Conservation (phyloP, 768 basidiomycete species). For the Tylopilus cervinicoccineus region DNA sequence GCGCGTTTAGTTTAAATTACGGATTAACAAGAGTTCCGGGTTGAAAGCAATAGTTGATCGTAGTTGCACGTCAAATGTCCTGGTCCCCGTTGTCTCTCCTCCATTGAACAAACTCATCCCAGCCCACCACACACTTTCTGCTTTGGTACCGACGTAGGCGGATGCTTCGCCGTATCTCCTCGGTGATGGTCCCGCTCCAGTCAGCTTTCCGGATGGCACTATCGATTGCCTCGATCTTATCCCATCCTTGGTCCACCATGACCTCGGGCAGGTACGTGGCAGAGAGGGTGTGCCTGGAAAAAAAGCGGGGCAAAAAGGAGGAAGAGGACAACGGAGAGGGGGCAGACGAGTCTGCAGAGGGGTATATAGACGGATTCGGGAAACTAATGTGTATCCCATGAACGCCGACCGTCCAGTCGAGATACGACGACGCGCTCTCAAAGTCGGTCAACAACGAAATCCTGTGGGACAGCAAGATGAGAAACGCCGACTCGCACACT, state of each 20-base stretch:
- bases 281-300: conserved; percentile 58
- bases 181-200: conserved; percentile 77
- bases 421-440: conserved; percentile 75
- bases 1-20: conserved; percentile 2
- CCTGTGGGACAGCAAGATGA: conserved; percentile 36
- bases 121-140: conserved; percentile 58
- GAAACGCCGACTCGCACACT: not conserved
- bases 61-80: conserved; percentile 22
- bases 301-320: conserved; percentile 49
- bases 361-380: conserved; percentile 67
- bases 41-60: not conserved
- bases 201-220: conserved; percentile 94
- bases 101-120: conserved; percentile 80
- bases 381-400: conserved; percentile 93
- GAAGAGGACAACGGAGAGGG: conserved; percentile 74
- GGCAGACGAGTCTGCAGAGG: conserved; percentile 43
- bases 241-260: conserved; percentile 91
- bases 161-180: conserved; percentile 73
- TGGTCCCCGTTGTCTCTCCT: conserved; percentile 47
- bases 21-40: conserved; percentile 6
- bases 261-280: conserved; percentile 95
- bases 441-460: conserved; percentile 93
- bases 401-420: conserved; percentile 89
- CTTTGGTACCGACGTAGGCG: conserved; percentile 83
- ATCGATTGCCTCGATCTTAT: conserved; percentile 82